Evolutionary conservation across 352 stramenopile species (phyloP), one percentile per base, ranked within the genome.

Genomic region (Pythium vanterpoolii): DNA sequence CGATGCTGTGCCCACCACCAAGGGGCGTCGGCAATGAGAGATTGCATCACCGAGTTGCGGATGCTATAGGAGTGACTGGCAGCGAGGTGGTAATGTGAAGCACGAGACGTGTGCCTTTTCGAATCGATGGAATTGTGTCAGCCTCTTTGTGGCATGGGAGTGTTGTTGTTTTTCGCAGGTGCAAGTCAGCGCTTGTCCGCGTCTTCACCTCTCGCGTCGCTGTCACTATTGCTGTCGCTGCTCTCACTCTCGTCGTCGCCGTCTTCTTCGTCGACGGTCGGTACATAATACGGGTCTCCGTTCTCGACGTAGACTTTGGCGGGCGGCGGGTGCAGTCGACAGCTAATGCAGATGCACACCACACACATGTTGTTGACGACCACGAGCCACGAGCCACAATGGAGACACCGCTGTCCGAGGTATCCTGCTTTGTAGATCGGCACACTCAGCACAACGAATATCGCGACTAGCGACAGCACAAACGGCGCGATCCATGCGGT

Each of bases 1-100:
- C 75, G 96, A 99, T 71, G 96, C 96, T 9, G 79, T 80, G 26
- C 76, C 81, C 4, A 89, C 81, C 3, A 87, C 71, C 14, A 85
- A 75, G 31, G 77, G 77, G 24, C 78, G 77, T 33, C 70, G 60
- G 51, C 71, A 64, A 56, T 64, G 74, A 74, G 16, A 38, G 33
- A 38, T 38, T 38, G 10, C n/a, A n/a, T 38, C 33, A 14, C 10
- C 5, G 33, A 38, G 16, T 38, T 38, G 10, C 10, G 33, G 68
- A 28, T 23, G 31, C 14, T 21, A 3, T 52, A 14, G 54, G 13
- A 7, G 31, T 53, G 19, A n/a, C n/a, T n/a, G n/a, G 10, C 19
- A 43, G 36, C 16, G 24, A 48, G 27, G 9, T 5, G 19, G 31
- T 46, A 40, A 45, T 27, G 36, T 44, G 26, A 36, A 40, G 10